phyloP scores from a whole-genome alignment of 1,284 basidiomycete species.

The Microbotryum scabiosae region DNA sequence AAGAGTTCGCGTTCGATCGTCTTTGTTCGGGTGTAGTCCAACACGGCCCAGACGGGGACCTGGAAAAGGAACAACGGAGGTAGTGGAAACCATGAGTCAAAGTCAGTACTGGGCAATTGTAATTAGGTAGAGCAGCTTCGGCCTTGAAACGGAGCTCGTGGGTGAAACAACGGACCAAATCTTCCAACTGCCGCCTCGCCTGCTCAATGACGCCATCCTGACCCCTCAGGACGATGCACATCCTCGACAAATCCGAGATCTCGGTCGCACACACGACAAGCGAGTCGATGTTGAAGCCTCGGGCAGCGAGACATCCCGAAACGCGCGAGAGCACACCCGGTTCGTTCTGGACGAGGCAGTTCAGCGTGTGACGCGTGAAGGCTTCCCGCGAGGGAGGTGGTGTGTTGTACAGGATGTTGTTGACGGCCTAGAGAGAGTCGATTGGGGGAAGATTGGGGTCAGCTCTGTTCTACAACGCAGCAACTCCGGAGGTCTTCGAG shows the following conservation, averaged over 20 bases:
- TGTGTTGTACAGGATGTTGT: conserved; percentile 40
- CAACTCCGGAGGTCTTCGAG: too few relatives aligned
- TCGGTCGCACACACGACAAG: conserved; percentile 97
- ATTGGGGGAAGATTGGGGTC: too few relatives aligned
- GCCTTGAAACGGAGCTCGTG: not conserved
- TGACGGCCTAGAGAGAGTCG: conserved; percentile 33
- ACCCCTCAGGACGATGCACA: conserved; percentile 95
- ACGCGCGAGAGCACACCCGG: conserved; percentile 97
- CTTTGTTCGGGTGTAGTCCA: conserved; percentile 83
- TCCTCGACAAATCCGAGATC: conserved; percentile 90
- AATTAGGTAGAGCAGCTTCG: conserved; percentile 16
- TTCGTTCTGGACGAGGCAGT: conserved; percentile 98
- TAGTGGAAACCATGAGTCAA: too few relatives aligned
- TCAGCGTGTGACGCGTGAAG: conserved; percentile 71
- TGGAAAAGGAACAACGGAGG: conserved; percentile 41
- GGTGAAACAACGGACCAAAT: conserved; percentile 56
- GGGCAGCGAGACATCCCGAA: conserved; percentile 90
- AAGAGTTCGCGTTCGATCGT: conserved; percentile 81
- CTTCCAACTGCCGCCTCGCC: conserved; percentile 84
- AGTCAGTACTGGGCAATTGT: conserved; percentile 9
- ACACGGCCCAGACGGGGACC: conserved; percentile 95
- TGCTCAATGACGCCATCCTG: conserved; percentile 98
- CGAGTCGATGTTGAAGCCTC: conserved; percentile 93
- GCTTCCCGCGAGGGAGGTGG: conserved; percentile 33
- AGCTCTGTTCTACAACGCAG: too few relatives aligned